These are phyloP conservation scores for Phytophthora foliorum DNA, from an alignment of 352 stramenopile species.

Conservation along the genomic window DNA sequence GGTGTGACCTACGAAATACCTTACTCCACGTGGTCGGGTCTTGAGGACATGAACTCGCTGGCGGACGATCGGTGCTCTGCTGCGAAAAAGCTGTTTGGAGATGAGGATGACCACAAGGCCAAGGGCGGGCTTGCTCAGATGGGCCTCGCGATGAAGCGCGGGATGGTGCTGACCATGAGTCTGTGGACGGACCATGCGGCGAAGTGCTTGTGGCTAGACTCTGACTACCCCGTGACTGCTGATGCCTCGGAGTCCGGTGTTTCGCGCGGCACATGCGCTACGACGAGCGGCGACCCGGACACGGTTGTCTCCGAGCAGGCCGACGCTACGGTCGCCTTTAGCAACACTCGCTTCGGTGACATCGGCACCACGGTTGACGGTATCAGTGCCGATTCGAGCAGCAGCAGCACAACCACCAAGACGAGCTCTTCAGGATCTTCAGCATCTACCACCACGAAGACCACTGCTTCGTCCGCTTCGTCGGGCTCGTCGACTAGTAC, in stretches of 20 bases:
- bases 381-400: constrained; percentile 6
- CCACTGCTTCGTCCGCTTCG: no score
- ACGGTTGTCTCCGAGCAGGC: constrained; percentile 50
- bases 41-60: constrained; percentile 33
- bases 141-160: constrained; percentile 52
- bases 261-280: constrained; percentile 57
- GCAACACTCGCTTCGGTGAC: constrained; percentile 52
- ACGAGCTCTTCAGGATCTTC: no score
- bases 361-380: constrained; percentile 58
- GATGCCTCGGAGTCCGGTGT: constrained; percentile 51
- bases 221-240: constrained; percentile 48
- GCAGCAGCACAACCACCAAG: constrained; percentile 3
- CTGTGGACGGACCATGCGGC: constrained; percentile 67
- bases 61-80: constrained; percentile 29
- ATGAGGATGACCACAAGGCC: constrained; percentile 60
- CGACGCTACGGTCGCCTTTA: constrained; percentile 59
- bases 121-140: constrained; percentile 48
- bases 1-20: constrained; percentile 24
- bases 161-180: constrained; percentile 74
- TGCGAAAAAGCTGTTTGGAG: constrained; percentile 38
- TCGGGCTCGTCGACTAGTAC: no score
- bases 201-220: constrained; percentile 74
- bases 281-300: constrained; percentile 42
- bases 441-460: constrained; percentile 12
- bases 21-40: constrained; percentile 15